These are phyloP conservation scores for Colletotrichum tofieldiae DNA, from an alignment of 2,329 filamentous ascomycete genomes.

Conservation along the genomic window DNA sequence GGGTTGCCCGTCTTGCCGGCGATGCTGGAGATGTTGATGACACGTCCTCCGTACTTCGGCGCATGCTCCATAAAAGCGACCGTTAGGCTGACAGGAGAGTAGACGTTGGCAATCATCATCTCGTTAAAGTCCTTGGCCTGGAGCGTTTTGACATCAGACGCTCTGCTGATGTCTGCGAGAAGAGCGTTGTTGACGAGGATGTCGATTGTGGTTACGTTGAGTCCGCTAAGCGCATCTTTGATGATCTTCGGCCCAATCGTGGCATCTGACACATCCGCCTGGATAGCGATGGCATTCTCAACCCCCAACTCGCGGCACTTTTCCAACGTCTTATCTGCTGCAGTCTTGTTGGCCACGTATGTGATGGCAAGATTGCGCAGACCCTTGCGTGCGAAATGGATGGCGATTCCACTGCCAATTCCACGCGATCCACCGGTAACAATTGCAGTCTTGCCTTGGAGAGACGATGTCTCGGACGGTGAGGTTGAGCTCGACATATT, in stretches of 20 bases:
- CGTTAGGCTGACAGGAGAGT: conserved; percentile 48
- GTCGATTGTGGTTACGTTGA: conserved; percentile 4
- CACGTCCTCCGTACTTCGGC: conserved; percentile 21
- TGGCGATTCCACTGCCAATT: conserved; percentile 15
- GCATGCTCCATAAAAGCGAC: conserved; percentile 50
- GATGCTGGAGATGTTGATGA: conserved; percentile 28
- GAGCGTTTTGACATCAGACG: background rate
- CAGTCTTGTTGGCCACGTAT: conserved; percentile 11
- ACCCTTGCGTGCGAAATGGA: conserved; percentile 21
- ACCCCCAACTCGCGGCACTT: conserved; percentile 9
- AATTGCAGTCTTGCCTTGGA: conserved; percentile 11
- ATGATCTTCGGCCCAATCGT: background rate
- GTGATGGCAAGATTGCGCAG: conserved; percentile 28
- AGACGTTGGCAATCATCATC: conserved; percentile 25
- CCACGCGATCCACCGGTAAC: conserved; percentile 27
- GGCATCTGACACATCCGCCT: conserved; percentile 16
- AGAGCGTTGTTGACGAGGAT: conserved; percentile 31
- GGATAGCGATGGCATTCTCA: conserved; percentile 3
- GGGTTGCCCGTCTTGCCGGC: background rate
- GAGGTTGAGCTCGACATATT: background rate
- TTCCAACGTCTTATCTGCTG: conserved; percentile 9
- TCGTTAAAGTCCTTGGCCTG: background rate
- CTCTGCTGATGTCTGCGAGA: background rate
- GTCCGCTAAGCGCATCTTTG: background rate
- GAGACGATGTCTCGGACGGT: conserved; percentile 4